phyloP scores from a whole-genome alignment of 169 alveolate genomes.

The Plasmodium gonderi region DNA sequence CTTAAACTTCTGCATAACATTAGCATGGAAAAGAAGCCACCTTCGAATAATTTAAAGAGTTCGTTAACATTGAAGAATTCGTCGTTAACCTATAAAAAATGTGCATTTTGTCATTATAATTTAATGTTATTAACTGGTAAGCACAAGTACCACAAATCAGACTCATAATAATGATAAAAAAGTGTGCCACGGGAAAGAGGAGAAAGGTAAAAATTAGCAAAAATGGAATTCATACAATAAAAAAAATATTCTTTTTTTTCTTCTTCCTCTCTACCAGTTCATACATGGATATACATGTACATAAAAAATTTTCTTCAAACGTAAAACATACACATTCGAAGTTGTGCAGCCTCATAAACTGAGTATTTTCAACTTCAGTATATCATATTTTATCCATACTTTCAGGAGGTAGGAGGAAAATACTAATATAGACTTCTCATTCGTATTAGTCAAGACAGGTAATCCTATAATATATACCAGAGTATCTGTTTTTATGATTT shows the following conservation, averaged over 20 bases:
- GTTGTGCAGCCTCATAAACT: neutral
- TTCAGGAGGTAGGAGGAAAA: slow-evolving; percentile 48
- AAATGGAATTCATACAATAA: neutral
- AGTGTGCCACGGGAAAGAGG: too few relatives aligned
- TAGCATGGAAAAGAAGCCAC: slow-evolving; percentile 23
- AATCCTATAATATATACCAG: slow-evolving; percentile 43
- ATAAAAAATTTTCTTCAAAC: neutral
- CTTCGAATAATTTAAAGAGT: slow-evolving; percentile 46
- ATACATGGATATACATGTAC: neutral
- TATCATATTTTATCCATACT: neutral
- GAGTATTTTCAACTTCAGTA: neutral
- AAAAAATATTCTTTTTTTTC: neutral
- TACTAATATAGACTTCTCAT: slow-evolving; percentile 60
- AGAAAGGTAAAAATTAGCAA: neutral
- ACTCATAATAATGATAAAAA: too few relatives aligned
- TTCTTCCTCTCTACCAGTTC: neutral
- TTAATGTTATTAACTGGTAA: neutral
- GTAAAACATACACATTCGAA: neutral
- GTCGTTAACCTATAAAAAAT: slow-evolving; percentile 41
- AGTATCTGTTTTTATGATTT: slow-evolving; percentile 58
- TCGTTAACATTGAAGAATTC: slow-evolving; percentile 66
- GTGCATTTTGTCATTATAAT: neutral
- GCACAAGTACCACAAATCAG: neutral
- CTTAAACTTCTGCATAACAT: slow-evolving; percentile 47
- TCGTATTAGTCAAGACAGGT: slow-evolving; percentile 57